These are phyloP conservation scores for Clarkia xantiana DNA, from an alignment of 345 rosid genomes.

Conservation along the genomic window DNA sequence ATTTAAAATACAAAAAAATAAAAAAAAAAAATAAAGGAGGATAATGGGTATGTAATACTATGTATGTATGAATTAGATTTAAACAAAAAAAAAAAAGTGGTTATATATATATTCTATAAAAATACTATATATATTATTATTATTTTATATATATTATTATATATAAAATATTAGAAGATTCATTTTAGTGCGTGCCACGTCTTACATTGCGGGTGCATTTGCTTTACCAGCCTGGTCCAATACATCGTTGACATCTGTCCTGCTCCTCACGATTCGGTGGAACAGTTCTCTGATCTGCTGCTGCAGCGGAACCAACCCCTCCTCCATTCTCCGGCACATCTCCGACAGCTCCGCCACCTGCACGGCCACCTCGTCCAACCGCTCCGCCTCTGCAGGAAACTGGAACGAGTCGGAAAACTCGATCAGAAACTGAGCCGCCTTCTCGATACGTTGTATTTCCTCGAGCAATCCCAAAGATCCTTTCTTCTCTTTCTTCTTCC, in stretches of 20 bases:
- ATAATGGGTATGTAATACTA: no score
- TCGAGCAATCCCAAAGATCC: conserved; percentile 64
- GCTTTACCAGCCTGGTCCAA: conserved; percentile 47
- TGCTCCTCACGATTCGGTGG: conserved; percentile 84
- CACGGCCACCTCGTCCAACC: conserved; percentile 31
- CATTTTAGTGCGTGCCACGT: no score
- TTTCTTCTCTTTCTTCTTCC: conserved; percentile 97
- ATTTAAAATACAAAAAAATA: no score
- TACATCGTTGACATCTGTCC: conserved; percentile 55
- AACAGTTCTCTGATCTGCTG: conserved; percentile 84
- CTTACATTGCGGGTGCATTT: conserved; percentile 17
- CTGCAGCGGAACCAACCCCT: conserved; percentile 74
- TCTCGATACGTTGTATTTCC: conserved; percentile 80
- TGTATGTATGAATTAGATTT: no score
- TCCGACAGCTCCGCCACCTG: conserved; percentile 49
- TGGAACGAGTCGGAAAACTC: conserved; percentile 63
- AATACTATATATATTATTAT: no score
- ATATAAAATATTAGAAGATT: no score
- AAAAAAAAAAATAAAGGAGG: no score
- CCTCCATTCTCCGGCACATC: conserved; percentile 64
- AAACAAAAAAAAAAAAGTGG: no score
- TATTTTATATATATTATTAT: no score
- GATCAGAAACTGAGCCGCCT: conserved; percentile 38
- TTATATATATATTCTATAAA: no score
- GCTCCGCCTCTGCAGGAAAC: conserved; percentile 56